Conservation (phyloP, 495 filamentous ascomycete species). For the Penicillium lagena region DNA sequence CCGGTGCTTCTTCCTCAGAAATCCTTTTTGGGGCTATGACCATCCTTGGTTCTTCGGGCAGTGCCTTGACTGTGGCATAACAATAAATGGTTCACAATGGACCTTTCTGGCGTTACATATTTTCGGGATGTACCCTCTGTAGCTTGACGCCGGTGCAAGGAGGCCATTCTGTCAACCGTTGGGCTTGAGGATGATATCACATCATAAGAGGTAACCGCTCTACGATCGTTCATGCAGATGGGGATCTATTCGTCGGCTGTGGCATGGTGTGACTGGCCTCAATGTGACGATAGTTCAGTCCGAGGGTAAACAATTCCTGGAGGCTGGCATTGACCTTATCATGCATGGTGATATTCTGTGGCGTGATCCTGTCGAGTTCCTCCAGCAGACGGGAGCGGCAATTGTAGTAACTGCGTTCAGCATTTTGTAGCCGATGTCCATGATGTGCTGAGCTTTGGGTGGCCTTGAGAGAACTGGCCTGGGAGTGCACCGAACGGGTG, state of each 20-base stretch:
- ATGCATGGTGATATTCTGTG: constrained; percentile 37
- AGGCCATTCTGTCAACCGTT: too few species aligned
- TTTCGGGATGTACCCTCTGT: too few species aligned
- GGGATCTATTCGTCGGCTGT: constrained; percentile 27
- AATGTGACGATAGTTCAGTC: constrained; percentile 39
- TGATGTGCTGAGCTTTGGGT: constrained; percentile 28
- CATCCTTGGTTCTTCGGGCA: too few species aligned
- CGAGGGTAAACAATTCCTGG: constrained; percentile 40
- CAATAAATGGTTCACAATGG: too few species aligned
- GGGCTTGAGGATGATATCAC: too few species aligned
- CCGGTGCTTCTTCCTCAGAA: too few species aligned
- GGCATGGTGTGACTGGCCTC: constrained; percentile 39
- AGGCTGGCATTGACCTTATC: constrained; percentile 45
- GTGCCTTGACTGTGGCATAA: too few species aligned
- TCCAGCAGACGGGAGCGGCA: constrained; percentile 38
- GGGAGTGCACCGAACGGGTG: constrained; percentile 38
- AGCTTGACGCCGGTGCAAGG: too few species aligned
- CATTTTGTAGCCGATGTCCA: constrained; percentile 38
- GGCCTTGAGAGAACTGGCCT: constrained; percentile 29
- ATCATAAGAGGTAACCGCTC: background rate
- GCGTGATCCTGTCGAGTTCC: constrained; percentile 33
- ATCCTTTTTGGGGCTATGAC: too few species aligned
- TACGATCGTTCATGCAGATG: constrained; percentile 21
- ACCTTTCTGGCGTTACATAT: too few species aligned
- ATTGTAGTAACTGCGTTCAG: constrained; percentile 38